Percentiles rank a stretch among this genome's conserved stretches.
Conservation (phyloP, 148 eudicot genomes). For the Chenopodium formosanum region DNA sequence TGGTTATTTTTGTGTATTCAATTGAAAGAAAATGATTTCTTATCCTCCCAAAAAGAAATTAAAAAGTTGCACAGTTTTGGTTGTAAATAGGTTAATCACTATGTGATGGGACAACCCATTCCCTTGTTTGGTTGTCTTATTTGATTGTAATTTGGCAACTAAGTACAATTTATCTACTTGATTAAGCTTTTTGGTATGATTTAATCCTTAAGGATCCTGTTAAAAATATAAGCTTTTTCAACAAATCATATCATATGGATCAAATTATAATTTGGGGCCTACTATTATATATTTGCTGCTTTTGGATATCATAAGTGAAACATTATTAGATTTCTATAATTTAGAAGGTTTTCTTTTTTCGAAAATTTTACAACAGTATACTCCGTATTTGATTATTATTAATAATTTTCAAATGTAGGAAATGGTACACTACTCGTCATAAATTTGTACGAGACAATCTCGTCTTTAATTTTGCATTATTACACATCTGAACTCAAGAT, state of each 20-base stretch:
- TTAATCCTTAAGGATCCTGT: neutral
- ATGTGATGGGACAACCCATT: conserved; percentile 7
- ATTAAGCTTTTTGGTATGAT: conserved; percentile 14
- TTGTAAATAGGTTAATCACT: neutral
- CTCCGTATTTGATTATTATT: too few relatives aligned
- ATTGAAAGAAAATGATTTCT: neutral
- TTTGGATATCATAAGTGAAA: neutral
- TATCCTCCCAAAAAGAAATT: neutral
- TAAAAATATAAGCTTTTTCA: neutral
- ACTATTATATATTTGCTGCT: neutral
- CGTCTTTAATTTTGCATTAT: too few relatives aligned
- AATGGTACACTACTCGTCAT: too few relatives aligned
- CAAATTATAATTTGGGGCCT: neutral
- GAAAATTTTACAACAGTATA: too few relatives aligned
- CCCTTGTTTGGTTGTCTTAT: neutral
- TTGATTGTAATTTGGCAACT: conserved; percentile 14
- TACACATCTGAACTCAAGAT: neutral
- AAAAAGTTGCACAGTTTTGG: neutral
- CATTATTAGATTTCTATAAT: neutral
- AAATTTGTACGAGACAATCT: too few relatives aligned
- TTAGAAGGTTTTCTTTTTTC: neutral
- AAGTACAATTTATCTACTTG: conserved; percentile 9
- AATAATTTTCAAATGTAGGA: too few relatives aligned
- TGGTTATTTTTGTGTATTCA: neutral
- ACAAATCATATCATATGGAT: neutral